These are phyloP conservation scores for Arthrobotrys pseudoclavata DNA, from an alignment of 2,329 filamentous ascomycete species.

Conservation along the genomic window DNA sequence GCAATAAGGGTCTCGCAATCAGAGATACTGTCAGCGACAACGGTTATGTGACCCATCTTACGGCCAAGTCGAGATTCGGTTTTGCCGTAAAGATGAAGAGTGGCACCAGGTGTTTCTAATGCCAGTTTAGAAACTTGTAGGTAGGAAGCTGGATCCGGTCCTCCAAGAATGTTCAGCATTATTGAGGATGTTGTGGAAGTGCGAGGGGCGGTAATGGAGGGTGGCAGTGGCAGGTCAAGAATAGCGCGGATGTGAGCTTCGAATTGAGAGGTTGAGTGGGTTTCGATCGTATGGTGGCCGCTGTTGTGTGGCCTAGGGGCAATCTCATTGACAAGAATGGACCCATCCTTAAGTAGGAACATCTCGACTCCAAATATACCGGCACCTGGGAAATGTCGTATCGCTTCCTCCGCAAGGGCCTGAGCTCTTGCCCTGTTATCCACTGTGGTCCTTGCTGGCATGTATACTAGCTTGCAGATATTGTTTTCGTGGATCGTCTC, in stretches of 20 bases:
- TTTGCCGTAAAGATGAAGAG: slow-evolving; percentile 82
- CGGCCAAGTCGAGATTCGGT: slow-evolving; percentile 29
- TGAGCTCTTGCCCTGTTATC: slow-evolving; percentile 76
- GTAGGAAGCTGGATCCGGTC: slow-evolving; percentile 75
- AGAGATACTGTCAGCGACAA: slow-evolving; percentile 77
- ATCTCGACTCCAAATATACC: slow-evolving; percentile 97
- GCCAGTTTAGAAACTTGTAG: slow-evolving; percentile 72
- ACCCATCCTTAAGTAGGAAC: slow-evolving; percentile 81
- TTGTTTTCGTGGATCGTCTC: slow-evolving; percentile 96
- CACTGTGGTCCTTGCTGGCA: slow-evolving; percentile 80
- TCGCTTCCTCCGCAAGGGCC: slow-evolving; percentile 81
- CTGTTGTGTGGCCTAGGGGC: slow-evolving; percentile 89
- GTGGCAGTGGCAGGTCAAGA: slow-evolving; percentile 76
- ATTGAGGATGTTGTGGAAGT: slow-evolving; percentile 69
- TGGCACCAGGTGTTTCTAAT: slow-evolving; percentile 72
- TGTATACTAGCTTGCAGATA: slow-evolving; percentile 93
- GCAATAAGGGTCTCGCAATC: slow-evolving; percentile 78
- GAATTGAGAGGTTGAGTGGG: slow-evolving; percentile 89
- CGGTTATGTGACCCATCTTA: slow-evolving; percentile 61
- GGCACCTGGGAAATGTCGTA: slow-evolving; percentile 84
- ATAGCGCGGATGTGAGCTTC: slow-evolving; percentile 90
- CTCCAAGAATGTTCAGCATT: slow-evolving; percentile 72
- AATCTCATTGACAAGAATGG: slow-evolving; percentile 86
- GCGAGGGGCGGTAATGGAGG: slow-evolving; percentile 68
- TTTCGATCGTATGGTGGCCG: slow-evolving; percentile 95